A percentile compares a stretch with the other conserved stretches of the same genome.
Evolutionary conservation across 2,329 filamentous ascomycete species (phyloP).

Genomic region (Aurifilum marmelostoma): DNA sequence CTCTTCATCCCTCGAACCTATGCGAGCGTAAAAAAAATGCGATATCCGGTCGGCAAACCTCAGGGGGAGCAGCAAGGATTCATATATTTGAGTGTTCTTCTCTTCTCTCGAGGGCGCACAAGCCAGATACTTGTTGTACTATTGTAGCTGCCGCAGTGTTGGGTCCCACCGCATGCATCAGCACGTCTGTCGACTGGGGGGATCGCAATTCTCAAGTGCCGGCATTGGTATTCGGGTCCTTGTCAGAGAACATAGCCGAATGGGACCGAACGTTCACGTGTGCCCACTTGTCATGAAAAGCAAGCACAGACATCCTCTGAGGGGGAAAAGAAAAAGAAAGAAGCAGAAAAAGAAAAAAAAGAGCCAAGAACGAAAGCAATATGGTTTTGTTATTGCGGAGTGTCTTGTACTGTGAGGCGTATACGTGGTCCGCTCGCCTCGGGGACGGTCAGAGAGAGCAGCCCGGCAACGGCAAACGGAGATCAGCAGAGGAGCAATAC

Average conservation of each 20-base stretch:
- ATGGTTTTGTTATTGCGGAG: too few relatives aligned
- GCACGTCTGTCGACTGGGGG: not conserved
- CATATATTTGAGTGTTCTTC: too few relatives aligned
- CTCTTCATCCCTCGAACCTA: not conserved
- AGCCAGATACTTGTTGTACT: not conserved
- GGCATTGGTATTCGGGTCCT: not conserved
- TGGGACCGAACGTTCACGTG: too few relatives aligned
- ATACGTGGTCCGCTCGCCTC: too few relatives aligned
- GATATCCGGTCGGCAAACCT: not conserved
- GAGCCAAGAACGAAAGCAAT: too few relatives aligned
- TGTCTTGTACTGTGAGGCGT: too few relatives aligned
- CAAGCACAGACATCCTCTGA: not conserved
- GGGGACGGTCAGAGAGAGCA: not conserved
- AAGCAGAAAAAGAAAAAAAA: too few relatives aligned
- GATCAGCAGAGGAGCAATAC: not conserved
- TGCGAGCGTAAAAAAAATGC: not conserved
- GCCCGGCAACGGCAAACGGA: not conserved
- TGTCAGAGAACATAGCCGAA: not conserved
- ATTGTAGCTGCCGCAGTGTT: not conserved
- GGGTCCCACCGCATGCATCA: not conserved
- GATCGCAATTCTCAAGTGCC: not conserved
- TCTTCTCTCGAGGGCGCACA: not conserved
- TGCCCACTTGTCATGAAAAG: not conserved
- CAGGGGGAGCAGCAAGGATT: not conserved
- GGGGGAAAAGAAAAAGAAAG: too few relatives aligned